Evolutionary conservation across 176 grass and related monocot species (phyloP).

Genomic region (Coix lacrymajobi): DNA sequence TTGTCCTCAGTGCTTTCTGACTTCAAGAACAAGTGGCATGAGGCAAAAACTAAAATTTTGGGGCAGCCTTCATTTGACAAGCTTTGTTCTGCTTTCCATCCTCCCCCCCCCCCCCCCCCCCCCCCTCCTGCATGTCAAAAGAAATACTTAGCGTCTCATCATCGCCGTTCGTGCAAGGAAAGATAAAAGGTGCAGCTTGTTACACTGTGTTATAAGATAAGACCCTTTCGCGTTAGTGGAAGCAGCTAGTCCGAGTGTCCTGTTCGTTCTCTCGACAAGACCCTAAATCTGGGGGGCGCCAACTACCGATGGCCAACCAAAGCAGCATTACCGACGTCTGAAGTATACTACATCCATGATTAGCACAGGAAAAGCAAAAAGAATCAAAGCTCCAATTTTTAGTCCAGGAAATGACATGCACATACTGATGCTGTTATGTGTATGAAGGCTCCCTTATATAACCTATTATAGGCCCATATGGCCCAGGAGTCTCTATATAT

Average conservation of each 20-base stretch:
- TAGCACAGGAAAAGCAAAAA: not conserved
- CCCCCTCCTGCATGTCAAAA: not conserved
- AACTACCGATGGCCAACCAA: not conserved
- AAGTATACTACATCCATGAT: not conserved
- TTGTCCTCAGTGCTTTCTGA: slow-evolving; percentile 2
- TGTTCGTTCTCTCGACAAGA: slow-evolving; percentile 24
- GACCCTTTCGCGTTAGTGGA: slow-evolving; percentile 1
- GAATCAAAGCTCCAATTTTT: not conserved
- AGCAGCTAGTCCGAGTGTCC: not conserved
- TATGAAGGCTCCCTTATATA: no score
- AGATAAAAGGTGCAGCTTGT: not conserved
- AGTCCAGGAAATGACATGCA: not conserved
- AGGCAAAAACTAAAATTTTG: not conserved
- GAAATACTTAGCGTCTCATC: not conserved
- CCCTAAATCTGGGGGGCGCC: slow-evolving; percentile 9
- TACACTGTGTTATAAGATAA: not conserved
- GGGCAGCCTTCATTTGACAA: not conserved
- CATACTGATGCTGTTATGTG: not conserved
- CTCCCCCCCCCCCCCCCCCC: not conserved
- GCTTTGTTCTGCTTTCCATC: not conserved
- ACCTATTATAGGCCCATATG: no score
- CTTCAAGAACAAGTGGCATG: not conserved
- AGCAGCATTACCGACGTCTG: not conserved
- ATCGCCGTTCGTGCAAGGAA: slow-evolving; percentile 27
- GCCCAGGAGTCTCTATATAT: no score